A percentile compares a stretch with the other conserved stretches of the same genome.
phyloP scores from a whole-genome alignment of 768 basidiomycete species.

The Lanmaoa pseudosensibilis region DNA sequence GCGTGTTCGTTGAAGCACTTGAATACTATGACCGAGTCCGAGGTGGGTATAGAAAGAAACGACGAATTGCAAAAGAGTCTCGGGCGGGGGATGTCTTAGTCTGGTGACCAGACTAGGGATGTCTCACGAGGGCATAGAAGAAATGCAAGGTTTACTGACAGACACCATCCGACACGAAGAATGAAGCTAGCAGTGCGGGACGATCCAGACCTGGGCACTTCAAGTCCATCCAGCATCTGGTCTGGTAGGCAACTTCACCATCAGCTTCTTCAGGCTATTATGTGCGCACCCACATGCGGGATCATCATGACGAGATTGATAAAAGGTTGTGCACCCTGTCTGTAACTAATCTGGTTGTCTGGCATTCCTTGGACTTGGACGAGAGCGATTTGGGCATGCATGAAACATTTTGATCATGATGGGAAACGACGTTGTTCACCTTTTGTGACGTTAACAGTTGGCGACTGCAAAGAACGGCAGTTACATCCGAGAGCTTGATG shows the following conservation, averaged over 20 bases:
- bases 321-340: constrained; percentile 81
- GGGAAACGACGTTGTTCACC: constrained; percentile 61
- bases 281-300: constrained; percentile 67
- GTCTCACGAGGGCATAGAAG: too few species aligned
- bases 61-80: too few species aligned
- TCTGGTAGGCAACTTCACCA: constrained; percentile 80
- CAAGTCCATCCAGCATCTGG: constrained; percentile 96
- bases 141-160: too few species aligned
- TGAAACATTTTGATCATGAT: constrained; percentile 60
- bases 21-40: too few species aligned
- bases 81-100: too few species aligned
- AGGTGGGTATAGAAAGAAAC: too few species aligned
- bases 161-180: too few species aligned
- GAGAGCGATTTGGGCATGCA: constrained; percentile 64
- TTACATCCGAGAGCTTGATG: constrained; percentile 85
- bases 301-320: constrained; percentile 92
- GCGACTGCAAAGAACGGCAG: constrained; percentile 88
- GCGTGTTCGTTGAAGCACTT: too few species aligned
- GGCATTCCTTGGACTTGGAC: constrained; percentile 85
- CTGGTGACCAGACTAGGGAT: too few species aligned
- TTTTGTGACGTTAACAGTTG: constrained; percentile 52
- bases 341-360: constrained; percentile 82
- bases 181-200: too few species aligned
- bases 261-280: constrained; percentile 53
- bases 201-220: too few species aligned